These are phyloP conservation scores for Juncus effusus DNA, from an alignment of 176 grass and related monocot genomes.

Conservation along the genomic window DNA sequence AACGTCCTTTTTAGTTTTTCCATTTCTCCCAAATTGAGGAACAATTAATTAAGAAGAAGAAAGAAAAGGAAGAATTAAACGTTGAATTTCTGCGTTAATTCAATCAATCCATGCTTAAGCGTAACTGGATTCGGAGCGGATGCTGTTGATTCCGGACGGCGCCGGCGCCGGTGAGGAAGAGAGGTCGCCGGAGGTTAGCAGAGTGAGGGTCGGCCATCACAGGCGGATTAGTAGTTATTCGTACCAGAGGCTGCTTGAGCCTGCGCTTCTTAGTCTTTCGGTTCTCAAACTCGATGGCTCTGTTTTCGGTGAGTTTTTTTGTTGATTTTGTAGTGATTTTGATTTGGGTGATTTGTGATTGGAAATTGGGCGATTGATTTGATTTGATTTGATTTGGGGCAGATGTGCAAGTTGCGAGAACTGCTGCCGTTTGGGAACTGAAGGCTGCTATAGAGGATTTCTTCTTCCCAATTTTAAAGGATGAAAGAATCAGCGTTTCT, in stretches of 20 bases:
- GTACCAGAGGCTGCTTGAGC: slow-evolving; percentile 54
- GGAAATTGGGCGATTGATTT: neutral
- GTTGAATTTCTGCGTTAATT: neutral
- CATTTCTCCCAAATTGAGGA: too few relatives aligned
- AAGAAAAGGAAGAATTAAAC: neutral
- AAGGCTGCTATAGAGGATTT: slow-evolving; percentile 65
- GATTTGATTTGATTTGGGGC: neutral
- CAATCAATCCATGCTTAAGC: neutral
- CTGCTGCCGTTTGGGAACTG: slow-evolving; percentile 53
- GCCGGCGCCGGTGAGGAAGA: slow-evolving; percentile 28
- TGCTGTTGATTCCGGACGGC: slow-evolving; percentile 21
- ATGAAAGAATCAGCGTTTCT: slow-evolving; percentile 38
- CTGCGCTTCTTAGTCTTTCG: slow-evolving; percentile 48
- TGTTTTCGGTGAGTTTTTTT: slow-evolving; percentile 48
- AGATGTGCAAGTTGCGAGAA: slow-evolving; percentile 54
- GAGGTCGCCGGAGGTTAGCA: slow-evolving; percentile 26
- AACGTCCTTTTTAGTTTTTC: neutral
- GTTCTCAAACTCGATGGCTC: slow-evolving; percentile 79
- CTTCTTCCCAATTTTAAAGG: slow-evolving; percentile 37
- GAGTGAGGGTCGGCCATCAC: slow-evolving; percentile 4
- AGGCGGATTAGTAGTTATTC: slow-evolving; percentile 51
- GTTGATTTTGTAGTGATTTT: neutral
- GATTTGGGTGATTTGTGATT: neutral
- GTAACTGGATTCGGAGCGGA: slow-evolving; percentile 12
- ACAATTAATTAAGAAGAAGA: neutral